These are phyloP conservation scores for Cryptococcus sp. DNA, from an alignment of 1,284 basidiomycete species.

Conservation along the genomic window DNA sequence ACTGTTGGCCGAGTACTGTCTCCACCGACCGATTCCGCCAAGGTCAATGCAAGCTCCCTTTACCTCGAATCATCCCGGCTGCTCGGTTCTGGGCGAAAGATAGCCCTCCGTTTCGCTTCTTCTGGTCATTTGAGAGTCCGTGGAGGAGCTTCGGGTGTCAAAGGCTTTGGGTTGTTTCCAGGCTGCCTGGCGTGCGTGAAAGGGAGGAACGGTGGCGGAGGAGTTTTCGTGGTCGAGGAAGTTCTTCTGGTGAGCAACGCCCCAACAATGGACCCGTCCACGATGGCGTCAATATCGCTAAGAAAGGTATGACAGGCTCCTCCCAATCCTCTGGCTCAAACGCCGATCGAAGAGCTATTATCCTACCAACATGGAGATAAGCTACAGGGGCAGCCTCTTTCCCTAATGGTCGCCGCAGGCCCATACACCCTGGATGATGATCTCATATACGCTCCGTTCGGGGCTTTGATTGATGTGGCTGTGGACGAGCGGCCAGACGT, in stretches of 20 bases:
- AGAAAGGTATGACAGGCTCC: constrained; percentile 47
- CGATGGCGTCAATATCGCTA: background rate
- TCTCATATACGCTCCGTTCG: constrained; percentile 72
- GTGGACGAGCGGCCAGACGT: constrained; percentile 70
- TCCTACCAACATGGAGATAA: constrained; percentile 46
- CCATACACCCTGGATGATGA: constrained; percentile 80
- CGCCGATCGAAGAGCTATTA: constrained; percentile 40
- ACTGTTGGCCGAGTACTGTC: constrained; percentile 79
- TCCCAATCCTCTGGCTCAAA: constrained; percentile 48
- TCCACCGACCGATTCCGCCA: constrained; percentile 64
- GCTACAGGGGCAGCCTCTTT: constrained; percentile 58
- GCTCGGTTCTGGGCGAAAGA: constrained; percentile 69
- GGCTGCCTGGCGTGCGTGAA: constrained; percentile 86
- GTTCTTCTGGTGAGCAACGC: constrained; percentile 66
- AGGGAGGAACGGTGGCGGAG: constrained; percentile 88
- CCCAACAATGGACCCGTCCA: background rate
- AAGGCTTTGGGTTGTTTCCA: constrained; percentile 79
- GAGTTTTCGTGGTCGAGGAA: constrained; percentile 80
- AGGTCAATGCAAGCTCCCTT: constrained; percentile 72
- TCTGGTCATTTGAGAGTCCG: constrained; percentile 64
- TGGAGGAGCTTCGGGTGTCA: constrained; percentile 64
- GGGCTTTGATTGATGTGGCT: constrained; percentile 62
- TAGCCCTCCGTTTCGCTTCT: constrained; percentile 68
- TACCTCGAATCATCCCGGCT: constrained; percentile 78
- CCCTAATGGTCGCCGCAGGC: constrained; percentile 71